A percentile compares a stretch with the other conserved stretches of the same genome.
These are phyloP conservation scores for Coniella vitis DNA, from an alignment of 2,329 filamentous ascomycete species.

Conservation along the genomic window DNA sequence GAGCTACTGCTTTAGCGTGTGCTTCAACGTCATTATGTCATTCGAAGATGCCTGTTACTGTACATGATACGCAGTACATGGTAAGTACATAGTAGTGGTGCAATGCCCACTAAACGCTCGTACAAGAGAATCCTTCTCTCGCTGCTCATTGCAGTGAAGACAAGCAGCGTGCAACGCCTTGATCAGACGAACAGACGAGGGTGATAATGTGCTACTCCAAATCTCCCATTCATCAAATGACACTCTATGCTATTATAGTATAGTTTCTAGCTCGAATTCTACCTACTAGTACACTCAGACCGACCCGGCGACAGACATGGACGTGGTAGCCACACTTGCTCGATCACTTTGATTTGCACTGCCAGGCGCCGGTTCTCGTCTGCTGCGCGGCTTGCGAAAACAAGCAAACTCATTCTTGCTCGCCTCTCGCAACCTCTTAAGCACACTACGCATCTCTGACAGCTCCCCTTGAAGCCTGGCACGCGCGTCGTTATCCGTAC, in stretches of 20 bases:
- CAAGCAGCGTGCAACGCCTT: no score
- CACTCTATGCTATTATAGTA: not conserved
- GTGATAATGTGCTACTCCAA: no score
- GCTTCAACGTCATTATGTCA: no score
- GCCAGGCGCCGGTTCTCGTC: conserved; percentile 6
- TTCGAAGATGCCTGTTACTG: no score
- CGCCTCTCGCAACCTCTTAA: conserved; percentile 77
- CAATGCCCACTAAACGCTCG: no score
- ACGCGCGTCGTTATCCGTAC: conserved; percentile 83
- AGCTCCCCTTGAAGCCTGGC: conserved; percentile 76
- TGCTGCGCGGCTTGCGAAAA: conserved; percentile 57
- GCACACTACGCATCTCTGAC: conserved; percentile 76
- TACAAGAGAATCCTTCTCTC: no score
- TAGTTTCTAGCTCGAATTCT: not conserved
- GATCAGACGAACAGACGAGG: no score
- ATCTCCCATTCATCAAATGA: no score
- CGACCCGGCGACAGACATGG: conserved; percentile 9
- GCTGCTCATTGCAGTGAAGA: no score
- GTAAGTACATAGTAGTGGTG: no score
- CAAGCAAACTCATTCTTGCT: conserved; percentile 85
- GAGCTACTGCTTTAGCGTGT: no score
- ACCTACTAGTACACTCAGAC: not conserved
- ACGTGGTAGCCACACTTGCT: conserved; percentile 8
- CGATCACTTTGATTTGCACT: conserved; percentile 3
- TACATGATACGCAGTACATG: no score